Evolutionary conservation across 179 eudicot genomes (phyloP).

Genomic region (Silene coronaria): DNA sequence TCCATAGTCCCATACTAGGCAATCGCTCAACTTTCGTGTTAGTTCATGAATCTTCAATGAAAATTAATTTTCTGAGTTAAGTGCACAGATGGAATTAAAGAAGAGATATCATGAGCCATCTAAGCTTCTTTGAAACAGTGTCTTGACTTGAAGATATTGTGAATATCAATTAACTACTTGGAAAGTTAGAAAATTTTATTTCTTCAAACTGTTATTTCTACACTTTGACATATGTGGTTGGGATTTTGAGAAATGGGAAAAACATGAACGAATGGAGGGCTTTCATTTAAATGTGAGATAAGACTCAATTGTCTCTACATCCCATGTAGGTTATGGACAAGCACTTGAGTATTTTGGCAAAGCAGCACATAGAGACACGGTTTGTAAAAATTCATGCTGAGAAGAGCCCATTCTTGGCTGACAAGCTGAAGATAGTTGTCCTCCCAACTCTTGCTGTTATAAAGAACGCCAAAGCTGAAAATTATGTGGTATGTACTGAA

Average conservation of each 20-base stretch:
- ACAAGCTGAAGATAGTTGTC: conserved; percentile 80
- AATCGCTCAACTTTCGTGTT: background rate
- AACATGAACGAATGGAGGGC: background rate
- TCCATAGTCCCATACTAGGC: background rate
- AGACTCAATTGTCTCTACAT: conserved; percentile 2
- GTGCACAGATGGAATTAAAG: background rate
- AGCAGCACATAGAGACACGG: conserved; percentile 88
- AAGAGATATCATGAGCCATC: background rate
- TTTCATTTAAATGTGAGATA: conserved; percentile 7
- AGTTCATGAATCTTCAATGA: background rate
- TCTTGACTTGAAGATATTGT: background rate
- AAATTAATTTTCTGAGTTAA: background rate
- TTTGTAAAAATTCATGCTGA: conserved; percentile 83
- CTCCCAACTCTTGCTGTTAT: conserved; percentile 90
- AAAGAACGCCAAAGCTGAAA: conserved; percentile 88
- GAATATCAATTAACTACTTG: too few species aligned
- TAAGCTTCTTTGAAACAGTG: background rate
- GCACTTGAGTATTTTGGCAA: conserved; percentile 74
- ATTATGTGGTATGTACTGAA: conserved; percentile 66
- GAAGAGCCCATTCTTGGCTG: conserved; percentile 86
- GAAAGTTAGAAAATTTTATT: too few species aligned
- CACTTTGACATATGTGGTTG: background rate
- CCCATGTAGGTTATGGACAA: conserved; percentile 79
- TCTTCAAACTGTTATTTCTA: background rate
- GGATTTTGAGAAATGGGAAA: background rate